These are phyloP conservation scores for Xerocomus amazonicus DNA, from an alignment of 1,284 basidiomycete genomes.

Conservation along the genomic window DNA sequence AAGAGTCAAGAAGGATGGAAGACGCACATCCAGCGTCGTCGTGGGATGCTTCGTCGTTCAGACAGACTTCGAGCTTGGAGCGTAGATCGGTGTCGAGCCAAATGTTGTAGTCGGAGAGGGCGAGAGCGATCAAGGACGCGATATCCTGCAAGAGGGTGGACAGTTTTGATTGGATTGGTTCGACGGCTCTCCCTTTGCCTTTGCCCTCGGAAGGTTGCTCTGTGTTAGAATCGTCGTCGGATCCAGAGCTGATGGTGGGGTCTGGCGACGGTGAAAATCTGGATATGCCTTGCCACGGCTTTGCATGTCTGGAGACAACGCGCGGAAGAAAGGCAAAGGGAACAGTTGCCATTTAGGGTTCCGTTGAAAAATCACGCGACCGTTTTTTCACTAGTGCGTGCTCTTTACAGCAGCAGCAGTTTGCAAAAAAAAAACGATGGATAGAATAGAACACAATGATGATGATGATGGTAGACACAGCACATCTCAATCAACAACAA, in stretches of 20 bases:
- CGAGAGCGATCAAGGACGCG: conserved; percentile 47
- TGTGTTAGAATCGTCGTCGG: background rate
- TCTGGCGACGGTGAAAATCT: conserved; percentile 8
- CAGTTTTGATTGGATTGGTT: conserved; percentile 8
- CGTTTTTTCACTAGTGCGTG: too few relatives aligned
- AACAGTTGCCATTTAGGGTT: conserved; percentile 9
- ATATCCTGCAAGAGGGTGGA: conserved; percentile 41
- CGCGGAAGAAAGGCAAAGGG: conserved; percentile 39
- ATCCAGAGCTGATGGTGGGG: conserved; percentile 7
- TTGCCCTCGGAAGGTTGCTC: conserved; percentile 9
- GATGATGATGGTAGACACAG: too few relatives aligned
- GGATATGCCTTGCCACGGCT: conserved; percentile 21
- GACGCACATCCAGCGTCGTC: conserved; percentile 46
- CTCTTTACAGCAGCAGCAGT: too few relatives aligned
- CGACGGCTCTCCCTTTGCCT: conserved; percentile 21
- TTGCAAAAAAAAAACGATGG: too few relatives aligned
- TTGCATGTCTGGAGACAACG: conserved; percentile 26
- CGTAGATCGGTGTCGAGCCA: conserved; percentile 57
- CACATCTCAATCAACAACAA: too few relatives aligned
- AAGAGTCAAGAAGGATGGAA: background rate
- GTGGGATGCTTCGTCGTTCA: conserved; percentile 8
- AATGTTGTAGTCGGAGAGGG: conserved; percentile 62
- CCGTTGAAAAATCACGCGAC: too few relatives aligned
- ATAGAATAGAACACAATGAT: too few relatives aligned
- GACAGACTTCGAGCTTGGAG: conserved; percentile 40